Conservation (phyloP, 345 rosid species). For the Populus ilicifolia region DNA sequence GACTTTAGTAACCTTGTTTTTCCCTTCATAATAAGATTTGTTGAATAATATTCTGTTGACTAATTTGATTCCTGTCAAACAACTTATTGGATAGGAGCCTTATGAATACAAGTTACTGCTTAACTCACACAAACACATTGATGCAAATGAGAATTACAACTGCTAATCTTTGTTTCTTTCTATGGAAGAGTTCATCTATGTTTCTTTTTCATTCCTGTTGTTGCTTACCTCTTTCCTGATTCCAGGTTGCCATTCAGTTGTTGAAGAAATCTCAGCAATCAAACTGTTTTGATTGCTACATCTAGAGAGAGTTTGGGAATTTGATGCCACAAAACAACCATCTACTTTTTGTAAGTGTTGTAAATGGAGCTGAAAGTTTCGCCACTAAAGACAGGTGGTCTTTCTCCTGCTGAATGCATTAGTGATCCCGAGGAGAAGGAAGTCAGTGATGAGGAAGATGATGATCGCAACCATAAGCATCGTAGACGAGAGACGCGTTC, state of each 20-base stretch:
- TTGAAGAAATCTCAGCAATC: constrained; percentile 7
- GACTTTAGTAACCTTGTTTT: neutral
- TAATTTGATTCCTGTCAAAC: neutral
- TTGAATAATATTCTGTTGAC: neutral
- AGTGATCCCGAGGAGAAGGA: constrained; percentile 90
- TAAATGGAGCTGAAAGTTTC: constrained; percentile 74
- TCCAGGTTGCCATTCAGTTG: constrained; percentile 20
- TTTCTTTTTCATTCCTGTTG: neutral
- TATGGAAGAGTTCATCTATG: neutral
- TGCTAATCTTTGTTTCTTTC: neutral
- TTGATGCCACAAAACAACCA: constrained; percentile 11
- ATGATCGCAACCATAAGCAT: constrained; percentile 96
- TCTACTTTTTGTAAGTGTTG: constrained; percentile 16
- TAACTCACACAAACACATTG: neutral
- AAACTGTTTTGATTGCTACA: constrained; percentile 5
- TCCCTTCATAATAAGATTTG: too few species aligned
- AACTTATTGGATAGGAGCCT: neutral
- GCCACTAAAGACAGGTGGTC: constrained; percentile 52
- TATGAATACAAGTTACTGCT: neutral
- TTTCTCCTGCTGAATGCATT: constrained; percentile 60
- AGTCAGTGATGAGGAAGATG: constrained; percentile 95
- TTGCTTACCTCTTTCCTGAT: constrained; percentile 7
- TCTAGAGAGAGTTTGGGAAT: constrained; percentile 19
- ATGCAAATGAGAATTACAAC: neutral
- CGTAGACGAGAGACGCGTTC: constrained; percentile 68